Conservation (phyloP, 306 rosid species). For the Rosa rugosa region DNA sequence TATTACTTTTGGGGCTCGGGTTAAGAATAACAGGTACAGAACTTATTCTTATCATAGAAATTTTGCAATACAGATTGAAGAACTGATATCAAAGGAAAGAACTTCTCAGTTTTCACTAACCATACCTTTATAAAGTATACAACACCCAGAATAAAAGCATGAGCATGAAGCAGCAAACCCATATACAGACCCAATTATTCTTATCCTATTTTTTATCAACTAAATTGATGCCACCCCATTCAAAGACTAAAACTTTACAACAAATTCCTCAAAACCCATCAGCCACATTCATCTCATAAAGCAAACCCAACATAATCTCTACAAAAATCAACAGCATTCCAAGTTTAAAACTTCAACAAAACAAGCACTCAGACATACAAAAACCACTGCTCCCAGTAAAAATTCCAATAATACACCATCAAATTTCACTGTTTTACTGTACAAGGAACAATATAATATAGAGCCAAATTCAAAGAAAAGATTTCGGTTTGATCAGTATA, state of each 20-base stretch:
- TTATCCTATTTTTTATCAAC: neutral
- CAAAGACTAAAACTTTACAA: constrained; percentile 31
- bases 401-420: constrained; percentile 52
- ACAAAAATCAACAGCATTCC: constrained; percentile 25
- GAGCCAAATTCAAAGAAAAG: neutral
- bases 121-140: neutral
- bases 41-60: neutral
- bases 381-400: constrained; percentile 30
- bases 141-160: neutral
- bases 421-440: constrained; percentile 37
- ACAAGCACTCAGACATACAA: constrained; percentile 27
- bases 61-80: neutral
- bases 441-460: constrained; percentile 29
- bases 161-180: constrained; percentile 25
- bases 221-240: constrained; percentile 13
- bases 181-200: constrained; percentile 10
- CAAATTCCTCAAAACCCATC: constrained; percentile 42
- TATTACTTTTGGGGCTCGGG: constrained; percentile 1
- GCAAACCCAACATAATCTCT: constrained; percentile 27
- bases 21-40: neutral
- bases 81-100: neutral
- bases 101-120: neutral
- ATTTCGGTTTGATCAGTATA: constrained; percentile 40
- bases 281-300: constrained; percentile 41
- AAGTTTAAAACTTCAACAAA: constrained; percentile 3